These are phyloP conservation scores for Hymenoscyphus fraxineus DNA, from an alignment of 2,329 filamentous ascomycete genomes.

Conservation along the genomic window DNA sequence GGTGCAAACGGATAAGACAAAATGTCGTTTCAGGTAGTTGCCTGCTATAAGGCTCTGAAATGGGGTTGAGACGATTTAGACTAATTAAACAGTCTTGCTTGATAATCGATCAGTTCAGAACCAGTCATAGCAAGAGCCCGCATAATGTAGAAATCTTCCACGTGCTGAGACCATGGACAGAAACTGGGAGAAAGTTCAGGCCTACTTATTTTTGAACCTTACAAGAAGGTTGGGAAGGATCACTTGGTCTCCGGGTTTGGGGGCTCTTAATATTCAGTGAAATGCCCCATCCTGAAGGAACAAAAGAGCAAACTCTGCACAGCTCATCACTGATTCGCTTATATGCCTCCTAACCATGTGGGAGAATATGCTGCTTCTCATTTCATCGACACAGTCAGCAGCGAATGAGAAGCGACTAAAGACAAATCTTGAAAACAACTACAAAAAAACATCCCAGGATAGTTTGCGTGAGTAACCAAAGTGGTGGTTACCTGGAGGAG, in stretches of 20 bases:
- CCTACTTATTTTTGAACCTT: neutral
- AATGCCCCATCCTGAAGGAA: neutral
- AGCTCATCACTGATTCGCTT: conserved; percentile 7
- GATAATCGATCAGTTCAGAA: neutral
- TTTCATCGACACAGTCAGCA: conserved; percentile 16
- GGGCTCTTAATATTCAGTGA: conserved; percentile 1
- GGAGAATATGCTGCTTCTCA: conserved; percentile 14
- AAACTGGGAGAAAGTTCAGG: neutral
- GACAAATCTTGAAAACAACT: neutral
- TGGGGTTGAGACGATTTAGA: neutral
- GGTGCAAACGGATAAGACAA: conserved; percentile 16
- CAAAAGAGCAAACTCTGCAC: neutral
- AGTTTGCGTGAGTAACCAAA: neutral
- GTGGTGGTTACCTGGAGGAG: neutral
- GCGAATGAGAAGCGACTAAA: conserved; percentile 10
- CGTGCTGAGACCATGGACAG: neutral
- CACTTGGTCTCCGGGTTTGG: neutral
- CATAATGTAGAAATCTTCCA: neutral
- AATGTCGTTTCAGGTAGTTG: conserved; percentile 7
- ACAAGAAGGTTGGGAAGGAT: neutral
- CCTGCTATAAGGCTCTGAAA: conserved; percentile 23
- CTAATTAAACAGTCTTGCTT: neutral
- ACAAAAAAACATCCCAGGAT: neutral
- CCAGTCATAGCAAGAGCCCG: neutral
- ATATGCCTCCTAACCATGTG: conserved; percentile 9